Percentiles rank a stretch among this genome's conserved stretches.
These are phyloP conservation scores for Trichosanthes cucumerina DNA, from an alignment of 306 rosid species.

Conservation along the genomic window DNA sequence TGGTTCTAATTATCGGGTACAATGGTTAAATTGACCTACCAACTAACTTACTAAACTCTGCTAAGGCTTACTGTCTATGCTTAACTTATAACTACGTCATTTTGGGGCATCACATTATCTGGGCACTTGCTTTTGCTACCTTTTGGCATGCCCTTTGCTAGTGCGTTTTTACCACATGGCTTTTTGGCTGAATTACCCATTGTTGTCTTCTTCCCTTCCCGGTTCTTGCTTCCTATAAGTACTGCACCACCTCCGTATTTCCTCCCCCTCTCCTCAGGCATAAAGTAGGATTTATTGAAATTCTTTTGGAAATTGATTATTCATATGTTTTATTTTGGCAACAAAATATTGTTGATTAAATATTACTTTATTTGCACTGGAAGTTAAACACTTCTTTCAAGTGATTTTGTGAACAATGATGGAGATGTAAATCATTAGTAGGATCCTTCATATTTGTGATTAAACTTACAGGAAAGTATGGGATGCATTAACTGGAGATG, in stretches of 20 bases:
- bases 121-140: background rate
- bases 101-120: background rate
- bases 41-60: background rate
- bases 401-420: background rate
- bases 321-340: background rate
- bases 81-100: background rate
- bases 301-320: background rate
- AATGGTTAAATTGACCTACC: background rate
- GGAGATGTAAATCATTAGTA: background rate
- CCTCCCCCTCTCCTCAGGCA: background rate
- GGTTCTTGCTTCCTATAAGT: background rate
- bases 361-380: background rate
- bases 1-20: background rate
- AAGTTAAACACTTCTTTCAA: background rate
- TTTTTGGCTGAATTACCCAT: background rate
- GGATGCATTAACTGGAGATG: constrained; percentile 97
- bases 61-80: background rate
- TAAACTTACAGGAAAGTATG: constrained; percentile 75
- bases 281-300: background rate
- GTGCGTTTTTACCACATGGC: background rate
- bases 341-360: background rate
- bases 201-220: background rate
- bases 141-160: background rate
- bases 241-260: background rate
- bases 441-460: background rate